Base-by-base conservation (phyloP, 805 yeast species). In the Saturnispora hagleri region DNA sequence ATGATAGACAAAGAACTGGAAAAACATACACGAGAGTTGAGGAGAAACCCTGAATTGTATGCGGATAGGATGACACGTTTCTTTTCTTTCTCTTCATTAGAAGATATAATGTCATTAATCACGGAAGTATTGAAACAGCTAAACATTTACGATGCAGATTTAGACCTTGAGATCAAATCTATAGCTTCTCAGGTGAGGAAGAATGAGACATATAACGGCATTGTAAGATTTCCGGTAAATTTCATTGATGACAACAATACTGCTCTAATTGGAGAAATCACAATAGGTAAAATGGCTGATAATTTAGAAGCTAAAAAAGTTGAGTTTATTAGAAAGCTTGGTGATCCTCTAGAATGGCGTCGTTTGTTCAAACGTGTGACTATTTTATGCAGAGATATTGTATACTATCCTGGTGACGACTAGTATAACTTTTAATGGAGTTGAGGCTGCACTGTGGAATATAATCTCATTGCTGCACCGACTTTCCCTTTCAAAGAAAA, bases 331-430 rank as follows among this genome's bases (percentile, higher is more conserved):
- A 79, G 79, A 57, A 68, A 74, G 3, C 73, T 73, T 35, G 87
- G 86, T 0, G 89, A 84, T 65, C 89, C 89, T 0, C 61, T 84
- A 41, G 89, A 84, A 62, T 84, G 89, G 89, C 72, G 89, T 64
- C 66, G 81, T 15, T 67, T 84, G 18, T 84, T 84, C 66, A 80
- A 81, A 59, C 72, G 73, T 46, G 71, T 81, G 31, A 76, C 82
- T 1, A 63, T 77, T 10, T 60, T 75, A n/a, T 80, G 85, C 57
- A 74, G 82, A 60, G 82, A 79, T 40, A 73, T 77, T 4, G 80
- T 80, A 12, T 75, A 72, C 28, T 51, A 53, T 35, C 56, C 58
- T 18, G 46, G 42, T 20, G 50, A 40, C 26, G 22, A 41, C 24
- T 24, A 24, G 24, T 24, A 9, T 6, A 26, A 26, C 28, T 26